Evolutionary conservation across 768 basidiomycete genomes (phyloP).

Genomic region (Mycena kentingensis): DNA sequence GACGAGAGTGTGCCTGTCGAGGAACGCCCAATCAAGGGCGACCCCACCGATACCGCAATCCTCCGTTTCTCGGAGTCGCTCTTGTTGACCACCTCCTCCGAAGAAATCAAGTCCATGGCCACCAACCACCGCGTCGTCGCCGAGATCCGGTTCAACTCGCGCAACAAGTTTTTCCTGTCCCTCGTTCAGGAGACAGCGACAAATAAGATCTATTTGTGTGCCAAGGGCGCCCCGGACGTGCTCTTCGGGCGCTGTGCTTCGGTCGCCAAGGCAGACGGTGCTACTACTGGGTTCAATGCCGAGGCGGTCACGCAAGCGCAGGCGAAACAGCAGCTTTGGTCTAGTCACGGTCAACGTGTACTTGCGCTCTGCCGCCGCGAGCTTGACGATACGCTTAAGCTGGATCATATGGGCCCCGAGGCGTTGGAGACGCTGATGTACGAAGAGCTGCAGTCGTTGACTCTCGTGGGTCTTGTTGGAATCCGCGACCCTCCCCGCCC

Average conservation of each 20-base stretch:
- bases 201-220: slow-evolving; percentile 38
- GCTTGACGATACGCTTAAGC: slow-evolving; percentile 24
- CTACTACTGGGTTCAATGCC: slow-evolving; percentile 33
- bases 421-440: slow-evolving; percentile 38
- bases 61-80: slow-evolving; percentile 48
- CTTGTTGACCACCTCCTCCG: slow-evolving; percentile 22
- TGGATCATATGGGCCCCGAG: slow-evolving; percentile 27
- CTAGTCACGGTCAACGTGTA: slow-evolving; percentile 54
- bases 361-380: slow-evolving; percentile 45
- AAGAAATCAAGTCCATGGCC: slow-evolving; percentile 24
- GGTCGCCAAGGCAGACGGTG: slow-evolving; percentile 35
- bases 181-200: slow-evolving; percentile 30
- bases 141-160: slow-evolving; percentile 49
- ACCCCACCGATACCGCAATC: slow-evolving; percentile 57
- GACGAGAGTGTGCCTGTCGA: slow-evolving; percentile 27
- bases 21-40: slow-evolving; percentile 42
- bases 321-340: slow-evolving; percentile 42
- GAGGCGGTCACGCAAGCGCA: slow-evolving; percentile 24
- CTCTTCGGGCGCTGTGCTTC: slow-evolving; percentile 43
- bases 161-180: slow-evolving; percentile 62
- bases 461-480: slow-evolving; percentile 53
- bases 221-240: slow-evolving; percentile 65
- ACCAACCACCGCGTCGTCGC: slow-evolving; percentile 30
- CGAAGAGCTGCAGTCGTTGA: slow-evolving; percentile 40
- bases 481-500: slow-evolving; percentile 58